Base-by-base conservation (phyloP, 495 filamentous ascomycete genomes). In the Delitschia confertaspora region DNA sequence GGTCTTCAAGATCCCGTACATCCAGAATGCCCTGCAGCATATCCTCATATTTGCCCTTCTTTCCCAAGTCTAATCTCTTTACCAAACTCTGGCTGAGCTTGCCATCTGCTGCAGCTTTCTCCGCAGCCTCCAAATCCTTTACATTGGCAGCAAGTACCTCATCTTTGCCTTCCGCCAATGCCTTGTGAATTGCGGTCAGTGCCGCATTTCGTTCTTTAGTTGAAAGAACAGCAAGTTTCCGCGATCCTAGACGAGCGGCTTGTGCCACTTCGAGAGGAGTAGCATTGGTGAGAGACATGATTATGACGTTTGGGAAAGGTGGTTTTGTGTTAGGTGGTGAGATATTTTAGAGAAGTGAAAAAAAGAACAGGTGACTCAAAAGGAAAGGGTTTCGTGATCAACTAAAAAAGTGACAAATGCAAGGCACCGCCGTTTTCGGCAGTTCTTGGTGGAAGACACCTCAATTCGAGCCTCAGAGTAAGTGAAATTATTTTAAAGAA, bases 1-100 rank as follows among this genome's bases (percentile, higher is more conserved):
- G 91, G 66, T 99, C 91, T 43, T 82, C 78, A 10, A 99, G 71
- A 38, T 76, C 76, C 51, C 83, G 72, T 29, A 99, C 93, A 64
- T 89, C 84, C 38, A 95, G 60, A 49, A 99, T 93, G 20, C 91
- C 93, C 63, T 93, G 79, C 34, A 99, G 72, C 91, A 96, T 99
- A 53, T 95, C 91, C 54, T 95, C 85, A 73, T 79, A 98, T 68
- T 98, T 96, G 27, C 88, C 87, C 39, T 75, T 74, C 58, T 82
- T 81, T 6, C 78, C 75, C 8, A 98, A 67, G 54, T 96, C 89
- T 38, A 99, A 70, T 50, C 91, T 71, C 55, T 94, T 91, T n/a
- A 96, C 71, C 13, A 99, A 71, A 60, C 86, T 93, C 52, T 82
- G 73, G 55, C 79, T 93, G 17, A 96, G 63, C 39, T 78, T 66